Percentiles rank a stretch among this genome's conserved stretches.
Conservation (phyloP, 257 asterid species). For the Nicotiana tomentosiformis region DNA sequence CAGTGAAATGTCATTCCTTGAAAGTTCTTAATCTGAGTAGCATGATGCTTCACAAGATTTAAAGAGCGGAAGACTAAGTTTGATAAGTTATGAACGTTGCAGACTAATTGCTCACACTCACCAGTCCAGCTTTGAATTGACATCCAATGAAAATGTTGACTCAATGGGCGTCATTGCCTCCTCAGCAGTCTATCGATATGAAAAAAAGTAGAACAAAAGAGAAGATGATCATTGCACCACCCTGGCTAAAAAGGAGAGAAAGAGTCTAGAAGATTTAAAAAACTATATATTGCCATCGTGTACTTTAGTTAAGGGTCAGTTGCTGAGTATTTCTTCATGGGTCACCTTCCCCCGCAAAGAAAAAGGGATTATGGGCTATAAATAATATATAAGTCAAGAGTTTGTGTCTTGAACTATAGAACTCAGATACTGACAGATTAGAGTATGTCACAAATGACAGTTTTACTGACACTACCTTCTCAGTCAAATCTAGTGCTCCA, state of each 20-base stretch:
- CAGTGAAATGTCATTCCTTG: neutral
- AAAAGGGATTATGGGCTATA: neutral
- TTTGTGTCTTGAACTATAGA: neutral
- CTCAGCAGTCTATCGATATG: conserved; percentile 81
- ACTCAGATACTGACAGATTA: neutral
- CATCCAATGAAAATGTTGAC: conserved; percentile 94
- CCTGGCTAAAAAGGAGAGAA: neutral
- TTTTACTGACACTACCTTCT: conserved; percentile 50
- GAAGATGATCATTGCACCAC: neutral
- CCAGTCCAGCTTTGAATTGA: conserved; percentile 96
- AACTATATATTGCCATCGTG: neutral
- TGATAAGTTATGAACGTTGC: neutral
- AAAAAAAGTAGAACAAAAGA: conserved; percentile 8
- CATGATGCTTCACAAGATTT: neutral
- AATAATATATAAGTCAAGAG: neutral
- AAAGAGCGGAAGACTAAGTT: neutral
- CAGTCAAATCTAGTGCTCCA: conserved; percentile 96
- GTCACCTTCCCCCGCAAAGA: neutral
- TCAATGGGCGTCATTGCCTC: conserved; percentile 99
- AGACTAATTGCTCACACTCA: conserved; percentile 23
- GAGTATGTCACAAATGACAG: neutral
- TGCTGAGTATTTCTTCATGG: neutral
- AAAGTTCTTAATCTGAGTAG: neutral
- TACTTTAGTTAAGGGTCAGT: neutral
- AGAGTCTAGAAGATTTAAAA: neutral